phyloP scores from a whole-genome alignment of 179 eudicot genomes.

The Silene coronaria region DNA sequence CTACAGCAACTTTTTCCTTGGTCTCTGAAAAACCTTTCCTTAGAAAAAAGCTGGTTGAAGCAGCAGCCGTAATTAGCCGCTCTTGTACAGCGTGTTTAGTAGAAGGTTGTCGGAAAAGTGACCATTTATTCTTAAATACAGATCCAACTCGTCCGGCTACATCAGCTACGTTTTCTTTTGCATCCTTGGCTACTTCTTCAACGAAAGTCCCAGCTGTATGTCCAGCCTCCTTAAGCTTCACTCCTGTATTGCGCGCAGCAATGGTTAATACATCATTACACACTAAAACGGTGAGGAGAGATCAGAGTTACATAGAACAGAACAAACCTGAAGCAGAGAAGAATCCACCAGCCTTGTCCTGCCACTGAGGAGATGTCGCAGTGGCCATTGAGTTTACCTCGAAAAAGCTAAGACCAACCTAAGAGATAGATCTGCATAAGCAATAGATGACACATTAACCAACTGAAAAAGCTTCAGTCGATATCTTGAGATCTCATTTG shows the following conservation, averaged over 20 bases:
- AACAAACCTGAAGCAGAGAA: slow-evolving; percentile 66
- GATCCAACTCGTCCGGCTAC: slow-evolving; percentile 82
- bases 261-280: slow-evolving; percentile 3
- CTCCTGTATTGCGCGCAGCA: slow-evolving; percentile 39
- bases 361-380: slow-evolving; percentile 78
- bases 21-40: slow-evolving; percentile 86
- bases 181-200: slow-evolving; percentile 81
- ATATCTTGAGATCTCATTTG: not conserved
- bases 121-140: slow-evolving; percentile 81
- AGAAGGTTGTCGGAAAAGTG: slow-evolving; percentile 79
- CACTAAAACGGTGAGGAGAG: not conserved
- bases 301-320: not conserved
- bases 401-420: slow-evolving; percentile 16
- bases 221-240: slow-evolving; percentile 89
- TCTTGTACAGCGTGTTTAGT: slow-evolving; percentile 94
- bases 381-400: slow-evolving; percentile 50
- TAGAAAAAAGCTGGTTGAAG: slow-evolving; percentile 67
- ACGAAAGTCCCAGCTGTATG: slow-evolving; percentile 69
- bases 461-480: not conserved
- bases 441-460: not conserved
- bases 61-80: slow-evolving; percentile 79
- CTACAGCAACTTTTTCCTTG: slow-evolving; percentile 78
- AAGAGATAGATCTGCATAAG: slow-evolving; percentile 12
- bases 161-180: slow-evolving; percentile 72
- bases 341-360: slow-evolving; percentile 81